Evolutionary conservation across 2,329 filamentous ascomycete genomes (phyloP).

Genomic region (Arthroderma uncinatum): DNA sequence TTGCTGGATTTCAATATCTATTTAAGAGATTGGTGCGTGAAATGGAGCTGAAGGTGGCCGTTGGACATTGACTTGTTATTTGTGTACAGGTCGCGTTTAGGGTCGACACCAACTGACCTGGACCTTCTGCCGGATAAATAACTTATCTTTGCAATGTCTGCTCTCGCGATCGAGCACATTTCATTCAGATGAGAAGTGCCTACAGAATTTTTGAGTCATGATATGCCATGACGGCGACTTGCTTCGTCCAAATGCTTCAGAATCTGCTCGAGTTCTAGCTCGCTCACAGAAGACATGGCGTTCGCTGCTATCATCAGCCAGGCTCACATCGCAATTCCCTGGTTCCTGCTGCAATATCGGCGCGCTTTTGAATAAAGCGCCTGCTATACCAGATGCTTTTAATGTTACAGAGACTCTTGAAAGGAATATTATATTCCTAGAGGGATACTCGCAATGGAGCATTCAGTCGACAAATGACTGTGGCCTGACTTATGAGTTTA

Average conservation of each 20-base stretch:
- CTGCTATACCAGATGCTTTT: constrained; percentile 10
- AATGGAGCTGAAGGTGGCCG: too few relatives aligned
- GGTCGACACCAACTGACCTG: too few relatives aligned
- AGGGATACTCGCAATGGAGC: not conserved
- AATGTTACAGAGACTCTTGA: constrained; percentile 6
- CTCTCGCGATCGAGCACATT: too few relatives aligned
- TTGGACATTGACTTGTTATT: too few relatives aligned
- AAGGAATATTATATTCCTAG: not conserved
- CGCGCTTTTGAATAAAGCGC: constrained; percentile 7
- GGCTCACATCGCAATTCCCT: constrained; percentile 2
- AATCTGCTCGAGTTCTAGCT: constrained; percentile 5
- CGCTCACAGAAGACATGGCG: constrained; percentile 9
- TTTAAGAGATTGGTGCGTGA: too few relatives aligned
- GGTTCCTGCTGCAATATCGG: constrained; percentile 9
- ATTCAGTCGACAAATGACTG: not conserved
- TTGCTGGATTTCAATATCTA: too few relatives aligned
- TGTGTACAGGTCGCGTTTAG: too few relatives aligned
- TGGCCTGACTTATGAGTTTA: not conserved
- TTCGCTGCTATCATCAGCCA: constrained; percentile 5
- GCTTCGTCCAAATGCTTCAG: constrained; percentile 8
- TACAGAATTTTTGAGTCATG: too few relatives aligned
- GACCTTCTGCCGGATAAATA: too few relatives aligned
- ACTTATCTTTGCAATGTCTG: too few relatives aligned
- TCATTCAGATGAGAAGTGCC: too few relatives aligned
- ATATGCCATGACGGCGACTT: too few relatives aligned